Evolutionary conservation across 2,329 filamentous ascomycete genomes (phyloP).

Genomic region (Arthrobotrys sphaeroides): DNA sequence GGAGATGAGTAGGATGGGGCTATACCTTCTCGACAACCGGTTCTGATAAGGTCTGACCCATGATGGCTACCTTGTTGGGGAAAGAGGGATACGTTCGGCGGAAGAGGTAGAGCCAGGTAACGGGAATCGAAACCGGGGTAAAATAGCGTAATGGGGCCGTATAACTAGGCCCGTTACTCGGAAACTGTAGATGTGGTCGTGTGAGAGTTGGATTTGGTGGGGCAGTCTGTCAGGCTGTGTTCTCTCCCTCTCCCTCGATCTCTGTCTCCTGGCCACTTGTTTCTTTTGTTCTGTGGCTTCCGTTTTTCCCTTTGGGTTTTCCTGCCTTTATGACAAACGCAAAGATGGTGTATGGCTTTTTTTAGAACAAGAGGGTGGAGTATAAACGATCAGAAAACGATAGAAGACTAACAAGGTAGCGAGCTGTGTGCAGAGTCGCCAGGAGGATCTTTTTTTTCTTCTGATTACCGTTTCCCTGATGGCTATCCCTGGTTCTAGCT

Average conservation of each 20-base stretch:
- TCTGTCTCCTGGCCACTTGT: not conserved
- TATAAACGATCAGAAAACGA: not conserved
- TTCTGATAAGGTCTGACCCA: slow-evolving; percentile 99
- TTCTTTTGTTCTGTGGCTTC: not conserved
- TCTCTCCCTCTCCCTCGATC: not conserved
- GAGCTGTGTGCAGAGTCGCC: slow-evolving; percentile 8
- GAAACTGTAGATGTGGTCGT: not conserved
- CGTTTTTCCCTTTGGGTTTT: not conserved
- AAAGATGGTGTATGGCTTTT: not conserved
- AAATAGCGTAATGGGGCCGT: not conserved
- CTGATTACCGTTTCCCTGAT: not conserved
- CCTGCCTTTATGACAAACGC: not conserved
- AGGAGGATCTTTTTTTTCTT: slow-evolving; percentile 1
- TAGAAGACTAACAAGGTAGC: not conserved
- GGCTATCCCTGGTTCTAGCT: slow-evolving; percentile 10
- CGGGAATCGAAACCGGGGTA: not conserved
- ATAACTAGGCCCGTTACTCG: not conserved
- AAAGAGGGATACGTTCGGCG: not conserved
- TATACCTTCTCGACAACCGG: slow-evolving; percentile 97
- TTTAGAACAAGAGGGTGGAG: not conserved
- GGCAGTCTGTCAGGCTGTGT: not conserved
- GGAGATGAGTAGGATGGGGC: not conserved
- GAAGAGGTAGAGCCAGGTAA: not conserved
- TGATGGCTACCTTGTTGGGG: slow-evolving; percentile 65
- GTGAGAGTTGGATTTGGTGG: not conserved